Evolutionary conservation across 164 flowering plant species (phyloP).

Genomic region (Euptelea pleiosperma): DNA sequence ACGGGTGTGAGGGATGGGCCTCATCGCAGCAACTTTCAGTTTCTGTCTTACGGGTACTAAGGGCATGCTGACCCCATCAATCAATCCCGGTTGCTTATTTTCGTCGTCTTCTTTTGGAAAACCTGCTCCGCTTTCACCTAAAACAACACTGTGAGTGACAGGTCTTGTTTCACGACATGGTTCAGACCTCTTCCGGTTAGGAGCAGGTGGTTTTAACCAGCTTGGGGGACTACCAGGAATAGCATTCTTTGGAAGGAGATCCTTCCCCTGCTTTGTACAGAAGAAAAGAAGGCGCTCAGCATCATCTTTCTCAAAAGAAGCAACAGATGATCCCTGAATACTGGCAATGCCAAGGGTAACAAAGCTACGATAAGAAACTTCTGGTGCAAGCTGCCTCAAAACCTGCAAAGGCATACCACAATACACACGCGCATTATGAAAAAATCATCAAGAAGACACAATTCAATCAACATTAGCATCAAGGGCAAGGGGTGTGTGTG

Average conservation of each 20-base stretch:
- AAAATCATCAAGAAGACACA: too few relatives aligned
- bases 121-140: slow-evolving; percentile 15
- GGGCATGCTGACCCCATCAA: slow-evolving; percentile 23
- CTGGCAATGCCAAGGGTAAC: slow-evolving; percentile 91
- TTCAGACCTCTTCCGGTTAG: slow-evolving; percentile 56
- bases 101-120: slow-evolving; percentile 18
- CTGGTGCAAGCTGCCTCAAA: slow-evolving; percentile 91
- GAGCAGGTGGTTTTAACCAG: slow-evolving; percentile 79
- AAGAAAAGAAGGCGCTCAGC: slow-evolving; percentile 87
- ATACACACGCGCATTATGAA: not conserved
- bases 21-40: slow-evolving; percentile 74
- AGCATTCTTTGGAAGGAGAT: slow-evolving; percentile 15
- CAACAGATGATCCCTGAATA: slow-evolving; percentile 88
- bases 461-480: too few relatives aligned
- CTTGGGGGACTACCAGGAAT: slow-evolving; percentile 36
- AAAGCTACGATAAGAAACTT: slow-evolving; percentile 74
- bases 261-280: slow-evolving; percentile 38
- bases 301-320: slow-evolving; percentile 92
- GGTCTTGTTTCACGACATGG: slow-evolving; percentile 25
- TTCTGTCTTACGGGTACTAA: slow-evolving; percentile 33
- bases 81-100: slow-evolving; percentile 14
- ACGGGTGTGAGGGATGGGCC: slow-evolving; percentile 84
- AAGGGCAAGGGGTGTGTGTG: too few relatives aligned
- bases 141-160: slow-evolving; percentile 2
- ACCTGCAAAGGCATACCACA: slow-evolving; percentile 46